A percentile compares a stretch with the other conserved stretches of the same genome.
Conservation (phyloP, 768 basidiomycete genomes). For the Xerocomus potaroensis region DNA sequence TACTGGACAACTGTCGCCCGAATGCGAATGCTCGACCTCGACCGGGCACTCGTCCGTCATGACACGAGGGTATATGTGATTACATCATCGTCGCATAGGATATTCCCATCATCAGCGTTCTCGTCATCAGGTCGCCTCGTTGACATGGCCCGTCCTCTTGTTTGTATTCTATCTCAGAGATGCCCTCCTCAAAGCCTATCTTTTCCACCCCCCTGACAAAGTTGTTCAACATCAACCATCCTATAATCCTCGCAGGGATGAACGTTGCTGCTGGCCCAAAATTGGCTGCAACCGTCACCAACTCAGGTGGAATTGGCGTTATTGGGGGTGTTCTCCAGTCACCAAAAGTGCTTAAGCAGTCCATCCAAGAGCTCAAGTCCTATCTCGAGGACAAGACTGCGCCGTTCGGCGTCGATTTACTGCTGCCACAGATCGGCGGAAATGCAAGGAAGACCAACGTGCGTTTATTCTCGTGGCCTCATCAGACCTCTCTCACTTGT, state of each 20-base stretch:
- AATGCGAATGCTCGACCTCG: slow-evolving; percentile 37
- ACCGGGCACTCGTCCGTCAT: slow-evolving; percentile 45
- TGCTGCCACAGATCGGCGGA: slow-evolving; percentile 80
- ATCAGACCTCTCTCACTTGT: neutral
- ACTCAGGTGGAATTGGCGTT: slow-evolving; percentile 83
- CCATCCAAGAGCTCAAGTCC: slow-evolving; percentile 69
- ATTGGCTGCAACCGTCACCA: slow-evolving; percentile 88
- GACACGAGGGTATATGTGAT: neutral
- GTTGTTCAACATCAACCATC: slow-evolving; percentile 76
- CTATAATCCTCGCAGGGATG: slow-evolving; percentile 83
- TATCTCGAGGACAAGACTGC: slow-evolving; percentile 71
- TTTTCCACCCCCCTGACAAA: slow-evolving; percentile 73
- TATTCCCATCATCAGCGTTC: neutral
- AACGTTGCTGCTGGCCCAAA: slow-evolving; percentile 83
- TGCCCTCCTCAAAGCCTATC: slow-evolving; percentile 63
- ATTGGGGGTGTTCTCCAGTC: slow-evolving; percentile 79
- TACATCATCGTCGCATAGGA: neutral
- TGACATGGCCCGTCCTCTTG: no score
- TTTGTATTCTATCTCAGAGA: slow-evolving; percentile 29
- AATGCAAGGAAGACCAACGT: slow-evolving; percentile 81
- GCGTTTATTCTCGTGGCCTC: slow-evolving; percentile 6
- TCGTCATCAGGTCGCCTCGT: no score
- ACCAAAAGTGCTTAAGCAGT: slow-evolving; percentile 63
- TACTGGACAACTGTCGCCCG: slow-evolving; percentile 54
- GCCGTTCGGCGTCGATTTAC: slow-evolving; percentile 78